Base-by-base conservation (phyloP, 768 basidiomycete genomes). In the Trichaptum fuscoviolaceum region DNA sequence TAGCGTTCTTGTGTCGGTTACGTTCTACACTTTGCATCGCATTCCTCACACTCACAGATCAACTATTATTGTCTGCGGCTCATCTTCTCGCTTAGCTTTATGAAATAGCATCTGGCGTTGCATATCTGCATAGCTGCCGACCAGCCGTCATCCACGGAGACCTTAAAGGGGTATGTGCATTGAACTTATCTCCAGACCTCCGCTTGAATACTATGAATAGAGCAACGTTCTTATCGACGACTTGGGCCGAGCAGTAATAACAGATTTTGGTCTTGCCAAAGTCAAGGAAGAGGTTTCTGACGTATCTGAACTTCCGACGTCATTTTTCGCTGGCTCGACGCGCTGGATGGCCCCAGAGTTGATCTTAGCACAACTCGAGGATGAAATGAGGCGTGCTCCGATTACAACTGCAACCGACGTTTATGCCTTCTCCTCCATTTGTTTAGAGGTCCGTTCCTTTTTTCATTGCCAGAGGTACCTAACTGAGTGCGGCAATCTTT, bases 271-370 rank as follows among this genome's bases (percentile, higher is more conserved):
- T 1, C 74, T 87, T 6, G 85, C 85, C 25, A 84, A 82, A 65
- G 83, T 87, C 64, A 78, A 84, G 60, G 84, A 84, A 67, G 86
- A 87, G 23, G 76, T 87, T 61, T 74, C 78, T 8, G 75, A 76
- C 35, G 74, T 77, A 65, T 69, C 71, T 1, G 71, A 77, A 52
- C 65, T 66, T 0, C 57, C 65, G 1, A 78, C 74, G 35, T 83
- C 81, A 0, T 79, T 80, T 71, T 82, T 83, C 66, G 81, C 80
- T 18, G 83, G 83, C 20, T 80, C 81, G 2, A 81, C 81, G 7
- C 72, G 83, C 26, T 85, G 83, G 81, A 83, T 84, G 83, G 87
- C 87, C 0, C 87, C 87, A 20, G 87, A 87, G 70, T 72, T 87
- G 58, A 76, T 87, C 17, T 70, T 80, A 35, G 80, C 82, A 0